phyloP scores from a whole-genome alignment of 768 basidiomycete genomes.

The Naematelia encephala region DNA sequence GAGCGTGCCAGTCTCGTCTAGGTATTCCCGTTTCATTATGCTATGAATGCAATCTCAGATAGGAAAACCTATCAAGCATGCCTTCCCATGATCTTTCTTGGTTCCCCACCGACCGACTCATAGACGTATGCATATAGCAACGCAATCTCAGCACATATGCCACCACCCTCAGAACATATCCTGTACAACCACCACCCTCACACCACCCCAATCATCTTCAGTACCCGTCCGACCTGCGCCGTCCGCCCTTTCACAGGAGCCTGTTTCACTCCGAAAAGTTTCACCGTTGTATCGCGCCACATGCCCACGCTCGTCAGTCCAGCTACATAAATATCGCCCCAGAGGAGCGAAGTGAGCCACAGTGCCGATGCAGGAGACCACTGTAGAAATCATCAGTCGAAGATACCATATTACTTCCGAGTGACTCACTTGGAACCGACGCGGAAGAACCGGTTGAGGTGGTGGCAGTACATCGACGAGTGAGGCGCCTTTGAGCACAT shows the following conservation, averaged over 20 bases:
- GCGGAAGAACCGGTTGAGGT: constrained; percentile 61
- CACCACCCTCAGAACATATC: no score
- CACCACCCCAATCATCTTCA: constrained; percentile 42
- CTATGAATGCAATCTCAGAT: neutral
- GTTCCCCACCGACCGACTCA: no score
- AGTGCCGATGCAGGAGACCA: constrained; percentile 89
- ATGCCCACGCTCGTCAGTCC: constrained; percentile 81
- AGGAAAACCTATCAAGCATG: no score
- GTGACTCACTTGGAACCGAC: constrained; percentile 69
- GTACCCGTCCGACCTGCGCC: constrained; percentile 40
- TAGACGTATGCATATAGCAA: no score
- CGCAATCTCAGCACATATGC: no score
- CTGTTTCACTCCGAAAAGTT: constrained; percentile 87
- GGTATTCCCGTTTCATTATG: neutral
- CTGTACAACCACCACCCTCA: constrained; percentile 12
- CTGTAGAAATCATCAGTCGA: constrained; percentile 51
- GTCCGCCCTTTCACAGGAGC: constrained; percentile 69
- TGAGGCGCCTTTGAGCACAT: constrained; percentile 68
- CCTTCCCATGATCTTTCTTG: no score
- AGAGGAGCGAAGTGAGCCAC: constrained; percentile 89
- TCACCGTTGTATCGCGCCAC: constrained; percentile 86
- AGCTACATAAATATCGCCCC: constrained; percentile 92
- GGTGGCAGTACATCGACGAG: constrained; percentile 73
- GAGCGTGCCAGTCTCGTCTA: neutral
- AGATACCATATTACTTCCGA: neutral